Percentiles rank a stretch among this genome's conserved stretches.
phyloP scores from a whole-genome alignment of 2,329 filamentous ascomycete genomes.

The Calonectria honghensis region DNA sequence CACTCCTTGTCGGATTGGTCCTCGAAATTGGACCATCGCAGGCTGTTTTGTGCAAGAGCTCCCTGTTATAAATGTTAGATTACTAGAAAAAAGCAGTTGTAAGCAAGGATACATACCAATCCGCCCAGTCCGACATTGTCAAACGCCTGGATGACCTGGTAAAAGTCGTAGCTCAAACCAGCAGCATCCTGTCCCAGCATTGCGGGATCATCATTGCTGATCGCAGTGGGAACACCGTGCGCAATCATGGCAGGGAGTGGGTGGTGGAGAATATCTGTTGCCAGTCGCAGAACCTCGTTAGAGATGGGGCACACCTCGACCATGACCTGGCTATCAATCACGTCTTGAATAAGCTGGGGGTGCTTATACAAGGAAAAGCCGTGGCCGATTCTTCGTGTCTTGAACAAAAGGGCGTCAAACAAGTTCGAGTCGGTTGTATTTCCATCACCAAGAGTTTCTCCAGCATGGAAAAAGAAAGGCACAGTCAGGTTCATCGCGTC shows the following conservation, averaged over 20 bases:
- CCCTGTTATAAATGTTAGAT: slow-evolving; percentile 24
- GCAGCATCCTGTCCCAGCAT: slow-evolving; percentile 57
- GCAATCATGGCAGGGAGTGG: slow-evolving; percentile 79
- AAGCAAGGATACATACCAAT: slow-evolving; percentile 1
- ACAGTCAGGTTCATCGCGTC: slow-evolving; percentile 54
- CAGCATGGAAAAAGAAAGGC: slow-evolving; percentile 84
- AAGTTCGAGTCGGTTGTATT: slow-evolving; percentile 78
- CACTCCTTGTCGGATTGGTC: slow-evolving; percentile 27
- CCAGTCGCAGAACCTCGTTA: slow-evolving; percentile 78
- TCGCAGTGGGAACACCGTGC: slow-evolving; percentile 76
- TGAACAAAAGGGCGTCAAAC: slow-evolving; percentile 80
- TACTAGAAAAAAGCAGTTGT: too few species aligned
- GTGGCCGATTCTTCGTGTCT: slow-evolving; percentile 79
- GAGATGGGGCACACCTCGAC: slow-evolving; percentile 80
- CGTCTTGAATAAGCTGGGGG: slow-evolving; percentile 79
- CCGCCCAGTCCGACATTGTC: slow-evolving; percentile 76
- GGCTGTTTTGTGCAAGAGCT: slow-evolving; percentile 21
- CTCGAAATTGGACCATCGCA: slow-evolving; percentile 32
- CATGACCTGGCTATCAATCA: slow-evolving; percentile 79
- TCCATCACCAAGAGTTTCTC: slow-evolving; percentile 79
- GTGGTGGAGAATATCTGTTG: slow-evolving; percentile 76
- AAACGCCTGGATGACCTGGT: slow-evolving; percentile 80
- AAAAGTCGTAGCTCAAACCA: slow-evolving; percentile 81
- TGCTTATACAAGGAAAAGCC: slow-evolving; percentile 81
- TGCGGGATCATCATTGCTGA: slow-evolving; percentile 33